Base-by-base conservation (phyloP, 352 stramenopile species). In the Paralagenidium karlingii region DNA sequence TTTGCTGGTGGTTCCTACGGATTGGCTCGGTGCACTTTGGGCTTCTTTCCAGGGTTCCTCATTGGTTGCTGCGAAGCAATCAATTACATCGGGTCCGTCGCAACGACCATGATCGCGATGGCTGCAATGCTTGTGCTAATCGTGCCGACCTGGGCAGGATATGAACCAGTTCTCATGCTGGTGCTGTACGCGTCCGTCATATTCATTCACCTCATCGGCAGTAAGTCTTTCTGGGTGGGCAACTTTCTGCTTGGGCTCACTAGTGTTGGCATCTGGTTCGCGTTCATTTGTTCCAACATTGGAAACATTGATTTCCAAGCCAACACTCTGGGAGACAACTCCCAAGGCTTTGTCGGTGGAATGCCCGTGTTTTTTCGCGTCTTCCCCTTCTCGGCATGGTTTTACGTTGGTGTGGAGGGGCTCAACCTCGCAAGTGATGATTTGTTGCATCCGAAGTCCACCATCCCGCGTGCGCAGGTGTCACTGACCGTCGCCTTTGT, bases 1-100 rank as follows among this genome's bases (percentile, higher is more conserved):
- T 63, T 63, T 49, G 45, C 49, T 11, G 55, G 50, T n/a, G 55
- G 55, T 11, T 28, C 55, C 12, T 63, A 60, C 32, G 55, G 50
- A 9, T 40, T 63, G n/a, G 44, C 43, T 5, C 43, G 50, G 0
- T 60, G 55, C 24, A 55, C 48, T 6, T 36, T 59, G 16, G 55
- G 55, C 6, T 63, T 55, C 34, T 60, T 44, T 24, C 34, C 40
- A 5, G 55, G 32, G 3, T 63, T 56, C 32, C 29, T 63, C 27
- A 31, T 63, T n/a, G 55, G 55, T n/a, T 59, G 55, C 32, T 56
- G 31, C 30, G 40, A 63, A 34, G 38, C 42, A 6, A 24, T 59
- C n/a, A 27, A 59, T 29, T 63, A 59, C 34, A 52, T 59, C 13
- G 27, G 37, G 12, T 47, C 29, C 13, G 45, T 51, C 12, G 27